Percentiles rank a stretch among this genome's conserved stretches.
Evolutionary conservation across 805 yeast species (phyloP).

Genomic region (Pichia sporocuriosa): DNA sequence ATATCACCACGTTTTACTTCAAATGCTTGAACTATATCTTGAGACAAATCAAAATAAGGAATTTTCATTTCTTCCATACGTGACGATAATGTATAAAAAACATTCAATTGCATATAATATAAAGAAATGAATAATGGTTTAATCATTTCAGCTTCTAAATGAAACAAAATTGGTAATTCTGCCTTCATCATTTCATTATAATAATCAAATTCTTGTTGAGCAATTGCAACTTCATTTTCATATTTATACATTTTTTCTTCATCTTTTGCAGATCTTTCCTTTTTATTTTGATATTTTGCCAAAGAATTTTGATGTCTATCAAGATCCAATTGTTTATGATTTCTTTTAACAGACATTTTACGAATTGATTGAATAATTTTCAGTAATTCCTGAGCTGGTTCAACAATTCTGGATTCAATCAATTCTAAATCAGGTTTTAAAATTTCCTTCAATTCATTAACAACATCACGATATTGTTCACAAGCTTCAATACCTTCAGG

Average conservation of each 20-base stretch:
- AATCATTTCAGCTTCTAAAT: constrained; percentile 85
- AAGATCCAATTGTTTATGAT: constrained; percentile 89
- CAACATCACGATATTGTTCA: constrained; percentile 84
- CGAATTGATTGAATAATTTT: constrained; percentile 75
- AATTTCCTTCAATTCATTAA: constrained; percentile 75
- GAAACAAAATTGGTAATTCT: constrained; percentile 83
- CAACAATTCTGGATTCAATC: constrained; percentile 82
- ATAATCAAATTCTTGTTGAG: constrained; percentile 93
- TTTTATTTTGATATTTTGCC: constrained; percentile 71
- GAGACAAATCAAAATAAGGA: constrained; percentile 83
- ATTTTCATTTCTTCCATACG: constrained; percentile 95
- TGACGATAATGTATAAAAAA: constrained; percentile 85
- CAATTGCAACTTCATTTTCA: constrained; percentile 82
- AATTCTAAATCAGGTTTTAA: constrained; percentile 89
- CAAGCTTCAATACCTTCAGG: constrained; percentile 96
- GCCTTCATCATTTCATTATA: constrained; percentile 90
- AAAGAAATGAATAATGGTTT: constrained; percentile 89
- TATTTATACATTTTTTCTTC: constrained; percentile 86
- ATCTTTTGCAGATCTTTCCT: constrained; percentile 79
- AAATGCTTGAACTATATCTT: constrained; percentile 81
- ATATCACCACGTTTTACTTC: constrained; percentile 78
- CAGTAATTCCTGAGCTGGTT: constrained; percentile 86
- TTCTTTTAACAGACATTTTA: constrained; percentile 92
- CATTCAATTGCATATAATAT: constrained; percentile 96
- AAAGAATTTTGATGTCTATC: constrained; percentile 73